A percentile compares a stretch with the other conserved stretches of the same genome.
Conservation (phyloP, 2,329 filamentous ascomycete species). For the Didymellaceae sp. region DNA sequence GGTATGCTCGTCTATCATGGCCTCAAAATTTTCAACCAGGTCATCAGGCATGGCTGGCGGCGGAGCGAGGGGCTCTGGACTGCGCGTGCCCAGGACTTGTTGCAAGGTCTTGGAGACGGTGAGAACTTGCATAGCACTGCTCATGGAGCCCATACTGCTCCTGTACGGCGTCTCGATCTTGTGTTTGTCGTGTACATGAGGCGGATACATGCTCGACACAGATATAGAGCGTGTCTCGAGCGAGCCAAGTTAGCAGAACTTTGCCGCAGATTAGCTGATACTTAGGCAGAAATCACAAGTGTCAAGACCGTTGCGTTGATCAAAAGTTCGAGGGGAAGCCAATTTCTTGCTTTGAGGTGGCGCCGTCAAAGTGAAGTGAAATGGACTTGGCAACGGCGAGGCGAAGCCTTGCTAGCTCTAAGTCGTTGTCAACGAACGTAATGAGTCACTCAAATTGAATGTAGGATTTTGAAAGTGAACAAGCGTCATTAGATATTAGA, state of each 20-base stretch:
- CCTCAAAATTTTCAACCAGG: background rate
- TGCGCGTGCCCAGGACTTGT: constrained; percentile 18
- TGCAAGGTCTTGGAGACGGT: constrained; percentile 17
- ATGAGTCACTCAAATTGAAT: background rate
- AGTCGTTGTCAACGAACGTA: background rate
- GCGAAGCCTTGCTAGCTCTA: too few species aligned
- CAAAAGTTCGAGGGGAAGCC: too few species aligned
- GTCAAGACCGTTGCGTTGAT: too few species aligned
- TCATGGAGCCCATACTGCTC: constrained; percentile 4
- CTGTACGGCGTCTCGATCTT: background rate
- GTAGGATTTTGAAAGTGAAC: background rate
- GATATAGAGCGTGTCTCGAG: too few species aligned
- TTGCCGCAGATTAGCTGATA: too few species aligned
- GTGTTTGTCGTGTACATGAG: constrained; percentile 6
- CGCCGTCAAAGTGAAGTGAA: constrained; percentile 8
- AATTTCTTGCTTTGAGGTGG: constrained; percentile 5
- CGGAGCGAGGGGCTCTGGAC: constrained; percentile 17
- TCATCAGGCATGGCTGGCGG: constrained; percentile 1
- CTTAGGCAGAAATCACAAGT: too few species aligned
- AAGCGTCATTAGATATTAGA: constrained; percentile 12
- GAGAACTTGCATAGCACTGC: constrained; percentile 6
- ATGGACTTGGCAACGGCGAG: too few species aligned
- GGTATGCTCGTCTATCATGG: background rate
- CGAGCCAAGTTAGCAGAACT: too few species aligned
- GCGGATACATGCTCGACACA: too few species aligned